Evolutionary conservation across 176 grass and related monocot genomes (phyloP), one percentile per base, ranked within the genome.

Genomic region (Bromus sterilis): DNA sequence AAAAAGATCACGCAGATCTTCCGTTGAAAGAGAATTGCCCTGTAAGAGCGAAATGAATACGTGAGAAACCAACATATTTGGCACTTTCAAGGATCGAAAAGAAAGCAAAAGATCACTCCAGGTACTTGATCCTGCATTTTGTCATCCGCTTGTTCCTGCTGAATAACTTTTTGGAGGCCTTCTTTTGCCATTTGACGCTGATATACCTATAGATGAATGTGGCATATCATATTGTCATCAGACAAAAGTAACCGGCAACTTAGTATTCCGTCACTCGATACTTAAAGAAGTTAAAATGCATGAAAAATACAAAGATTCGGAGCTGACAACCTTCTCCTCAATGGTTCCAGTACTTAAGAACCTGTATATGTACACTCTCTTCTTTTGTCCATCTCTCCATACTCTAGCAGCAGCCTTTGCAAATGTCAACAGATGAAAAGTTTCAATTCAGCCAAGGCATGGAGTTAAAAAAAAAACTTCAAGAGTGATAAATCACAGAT

Each of bases 121-220:
- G 80, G 29, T 76, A 74, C 70, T 66, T 83, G 33, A 74, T 93
- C 95, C 88, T 93, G 84, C 60, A 76, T 89, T 81, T 93, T 89
- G 74, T 24, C 83, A 14, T 89, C 72, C 0, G 60, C 71, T 84
- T 93, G 91, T 74, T 91, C 90, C 59, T 91, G 91, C 76, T 98
- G 95, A 88, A 98, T 98, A 82, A 98, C 89, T 74, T 93, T 93
- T 56, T 93, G 95, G 70, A 98, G 92, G 67, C 95, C 92, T 88
- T 98, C 95, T 91, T 98, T 98, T 74, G 92, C 95, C 95, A 98
- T 98, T 69, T 98, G 92, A 41, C 90, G 95, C 87, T 95, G 92
- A 88, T 93, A 98, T 21, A 98, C 95, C 95, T 95, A 74, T 35
- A 86, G 6, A 94, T 71, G 7, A 61, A 76, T 85, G 41, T 59